Evolutionary conservation across 139 green algal genomes (phyloP), one percentile per base, ranked within the genome.

Genomic region (Haematococcus sp.): DNA sequence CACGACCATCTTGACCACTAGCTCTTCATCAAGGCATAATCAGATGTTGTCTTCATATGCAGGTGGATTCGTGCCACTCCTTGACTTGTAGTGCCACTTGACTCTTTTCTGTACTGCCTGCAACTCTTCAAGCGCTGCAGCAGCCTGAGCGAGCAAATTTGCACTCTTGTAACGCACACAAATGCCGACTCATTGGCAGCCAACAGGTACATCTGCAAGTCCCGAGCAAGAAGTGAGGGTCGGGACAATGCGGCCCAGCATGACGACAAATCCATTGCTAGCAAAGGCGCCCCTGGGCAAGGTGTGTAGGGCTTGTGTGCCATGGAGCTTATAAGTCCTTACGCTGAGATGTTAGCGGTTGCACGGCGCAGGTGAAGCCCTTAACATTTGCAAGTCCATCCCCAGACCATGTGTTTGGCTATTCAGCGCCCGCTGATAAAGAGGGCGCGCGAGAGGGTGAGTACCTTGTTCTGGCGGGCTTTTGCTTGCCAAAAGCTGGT

Each of bases 381-480:
- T 9, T 20, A 2, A 71, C n/a, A 19, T 71, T 71, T 35, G n/a
- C 9, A 17, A 58, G 34, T 2, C 40, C 64, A 22, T 22, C 35
- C 2, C 19, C n/a, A 23, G 43, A 71, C n/a, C 64, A 71, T 59
- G 64, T 71, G 3, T 81, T 81, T 34, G 76, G 76, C 3, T 81
- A 70, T 52, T 64, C 63, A 5, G 49, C 69, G 1, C 35, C 76
- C 1, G 44, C 56, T 35, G 76, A 81, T 63, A 63, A 70, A n/a
- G 76, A 81, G 70, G 60, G 69, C 19, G 76, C 76, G 1, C 69
- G 76, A 9, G 76, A 81, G 63, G 69, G 69, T 81, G 32, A 28
- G 66, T n/a, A 1, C 13, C 19, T 11, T 19, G 51, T 7, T n/a
- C 16, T 63, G 19, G 30, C 30, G 46, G 17, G 32, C 4, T 51